These are phyloP conservation scores for Hygrocybe punicea DNA, from an alignment of 768 basidiomycete genomes.

Conservation along the genomic window DNA sequence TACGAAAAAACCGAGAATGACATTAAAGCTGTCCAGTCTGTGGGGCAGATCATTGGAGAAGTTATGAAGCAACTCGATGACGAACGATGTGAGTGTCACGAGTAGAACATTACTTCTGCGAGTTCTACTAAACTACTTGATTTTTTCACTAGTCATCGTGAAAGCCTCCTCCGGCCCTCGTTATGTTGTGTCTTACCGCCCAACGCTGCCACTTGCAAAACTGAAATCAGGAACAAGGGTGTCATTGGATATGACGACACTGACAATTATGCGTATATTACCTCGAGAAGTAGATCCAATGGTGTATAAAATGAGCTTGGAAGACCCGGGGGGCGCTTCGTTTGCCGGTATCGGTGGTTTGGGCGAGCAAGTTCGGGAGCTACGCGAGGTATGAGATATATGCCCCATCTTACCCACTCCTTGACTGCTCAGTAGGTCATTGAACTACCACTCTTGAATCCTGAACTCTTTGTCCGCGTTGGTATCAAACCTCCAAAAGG, in stretches of 20 bases:
- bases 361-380: slow-evolving; percentile 91
- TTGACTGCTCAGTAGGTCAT: slow-evolving; percentile 61
- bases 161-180: slow-evolving; percentile 98
- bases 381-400: slow-evolving; percentile 71
- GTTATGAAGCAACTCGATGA: slow-evolving; percentile 98
- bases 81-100: slow-evolving; percentile 73
- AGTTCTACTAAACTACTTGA: slow-evolving; percentile 8
- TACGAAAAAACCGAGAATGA: slow-evolving; percentile 97
- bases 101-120: background rate
- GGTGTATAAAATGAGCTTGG: slow-evolving; percentile 99
- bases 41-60: slow-evolving; percentile 98
- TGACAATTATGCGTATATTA: slow-evolving; percentile 97
- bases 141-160: slow-evolving; percentile 73
- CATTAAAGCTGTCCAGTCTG: slow-evolving; percentile 97
- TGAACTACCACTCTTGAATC: slow-evolving; percentile 89
- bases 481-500: slow-evolving; percentile 97
- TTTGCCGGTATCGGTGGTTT: slow-evolving; percentile 98
- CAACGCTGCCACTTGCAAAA: slow-evolving; percentile 84
- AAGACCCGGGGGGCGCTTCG: slow-evolving; percentile 92
- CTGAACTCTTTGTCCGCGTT: slow-evolving; percentile 91
- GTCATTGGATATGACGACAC: slow-evolving; percentile 97
- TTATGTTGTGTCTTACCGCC: slow-evolving; percentile 96
- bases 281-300: slow-evolving; percentile 97
- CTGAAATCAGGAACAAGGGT: slow-evolving; percentile 94
- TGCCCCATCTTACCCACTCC: background rate